Evolutionary conservation across 2,329 filamentous ascomycete genomes (phyloP).

Genomic region (Fusarium foetens): DNA sequence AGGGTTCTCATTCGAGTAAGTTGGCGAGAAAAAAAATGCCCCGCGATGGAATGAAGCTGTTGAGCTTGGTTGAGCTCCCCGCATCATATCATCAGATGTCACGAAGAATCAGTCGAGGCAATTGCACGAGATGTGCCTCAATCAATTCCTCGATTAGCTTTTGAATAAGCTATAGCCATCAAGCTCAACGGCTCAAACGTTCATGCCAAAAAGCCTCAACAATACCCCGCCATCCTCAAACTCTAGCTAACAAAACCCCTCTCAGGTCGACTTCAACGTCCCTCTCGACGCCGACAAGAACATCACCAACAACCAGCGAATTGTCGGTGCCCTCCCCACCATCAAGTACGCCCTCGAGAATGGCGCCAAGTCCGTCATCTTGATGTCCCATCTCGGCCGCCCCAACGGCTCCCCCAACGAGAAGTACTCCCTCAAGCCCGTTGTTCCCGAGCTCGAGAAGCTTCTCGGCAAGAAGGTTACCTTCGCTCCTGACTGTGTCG

Average conservation of each 20-base stretch:
- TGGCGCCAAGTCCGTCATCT: constrained; percentile 89
- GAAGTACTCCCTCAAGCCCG: constrained; percentile 95
- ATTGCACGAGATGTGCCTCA: not conserved
- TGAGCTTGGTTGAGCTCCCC: constrained; percentile 25
- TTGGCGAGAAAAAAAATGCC: constrained; percentile 31
- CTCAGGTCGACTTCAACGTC: constrained; percentile 98
- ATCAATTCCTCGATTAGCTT: not conserved
- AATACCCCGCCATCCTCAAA: constrained; percentile 16
- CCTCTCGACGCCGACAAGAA: constrained; percentile 93
- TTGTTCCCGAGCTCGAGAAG: constrained; percentile 92
- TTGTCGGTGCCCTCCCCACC: constrained; percentile 92
- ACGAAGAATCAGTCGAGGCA: not conserved
- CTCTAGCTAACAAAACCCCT: constrained; percentile 37
- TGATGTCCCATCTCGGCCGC: constrained; percentile 99
- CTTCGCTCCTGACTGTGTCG: constrained; percentile 91
- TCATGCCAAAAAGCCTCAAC: not conserved
- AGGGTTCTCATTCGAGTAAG: constrained; percentile 95
- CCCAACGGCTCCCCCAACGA: constrained; percentile 88
- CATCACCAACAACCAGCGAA: constrained; percentile 98
- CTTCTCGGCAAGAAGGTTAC: constrained; percentile 84
- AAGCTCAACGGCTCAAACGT: not conserved
- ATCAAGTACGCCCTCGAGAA: constrained; percentile 94
- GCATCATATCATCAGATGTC: constrained; percentile 14
- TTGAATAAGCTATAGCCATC: not conserved
- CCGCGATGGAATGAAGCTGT: constrained; percentile 42